Evolutionary conservation across 768 basidiomycete genomes (phyloP).

Genomic region (Nidula microcarpa): DNA sequence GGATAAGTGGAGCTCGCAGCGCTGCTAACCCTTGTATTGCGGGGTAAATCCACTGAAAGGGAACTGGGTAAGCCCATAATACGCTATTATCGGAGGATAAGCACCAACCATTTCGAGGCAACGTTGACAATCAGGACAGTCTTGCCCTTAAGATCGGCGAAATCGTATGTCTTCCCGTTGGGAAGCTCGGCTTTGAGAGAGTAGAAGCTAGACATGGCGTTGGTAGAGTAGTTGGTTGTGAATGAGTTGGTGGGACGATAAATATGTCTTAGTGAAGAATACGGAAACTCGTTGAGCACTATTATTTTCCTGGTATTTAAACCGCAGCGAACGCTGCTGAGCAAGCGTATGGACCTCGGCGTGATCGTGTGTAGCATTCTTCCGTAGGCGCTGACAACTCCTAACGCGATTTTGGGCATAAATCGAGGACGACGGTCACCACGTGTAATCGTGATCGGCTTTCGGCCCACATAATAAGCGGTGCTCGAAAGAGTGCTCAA

Average conservation of each 20-base stretch:
- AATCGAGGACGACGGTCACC: no score
- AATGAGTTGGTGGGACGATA: conserved; percentile 4
- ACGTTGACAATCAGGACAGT: conserved; percentile 77
- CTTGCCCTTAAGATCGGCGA: conserved; percentile 71
- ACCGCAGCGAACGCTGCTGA: conserved; percentile 19
- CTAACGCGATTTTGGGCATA: no score
- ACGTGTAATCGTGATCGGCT: no score
- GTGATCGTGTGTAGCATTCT: conserved; percentile 15
- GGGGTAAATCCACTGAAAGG: conserved; percentile 73
- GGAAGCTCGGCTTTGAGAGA: conserved; percentile 66
- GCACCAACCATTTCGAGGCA: conserved; percentile 66
- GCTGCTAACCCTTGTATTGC: conserved; percentile 66
- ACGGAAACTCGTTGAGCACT: no score
- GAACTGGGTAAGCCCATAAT: no score
- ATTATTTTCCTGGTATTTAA: conserved; percentile 18
- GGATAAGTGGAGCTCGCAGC: no score
- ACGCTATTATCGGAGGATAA: no score
- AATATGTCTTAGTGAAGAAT: no score
- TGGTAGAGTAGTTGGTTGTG: conserved; percentile 6
- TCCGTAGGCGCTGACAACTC: conserved; percentile 6
- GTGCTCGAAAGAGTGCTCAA: no score
- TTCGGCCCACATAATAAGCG: no score
- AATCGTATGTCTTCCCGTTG: conserved; percentile 51
- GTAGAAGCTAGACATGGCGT: conserved; percentile 46
- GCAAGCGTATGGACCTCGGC: conserved; percentile 20